Percentiles rank a stretch among this genome's conserved stretches.
Conservation (phyloP, 306 rosid species). For the Cucurbita argyrosperma region DNA sequence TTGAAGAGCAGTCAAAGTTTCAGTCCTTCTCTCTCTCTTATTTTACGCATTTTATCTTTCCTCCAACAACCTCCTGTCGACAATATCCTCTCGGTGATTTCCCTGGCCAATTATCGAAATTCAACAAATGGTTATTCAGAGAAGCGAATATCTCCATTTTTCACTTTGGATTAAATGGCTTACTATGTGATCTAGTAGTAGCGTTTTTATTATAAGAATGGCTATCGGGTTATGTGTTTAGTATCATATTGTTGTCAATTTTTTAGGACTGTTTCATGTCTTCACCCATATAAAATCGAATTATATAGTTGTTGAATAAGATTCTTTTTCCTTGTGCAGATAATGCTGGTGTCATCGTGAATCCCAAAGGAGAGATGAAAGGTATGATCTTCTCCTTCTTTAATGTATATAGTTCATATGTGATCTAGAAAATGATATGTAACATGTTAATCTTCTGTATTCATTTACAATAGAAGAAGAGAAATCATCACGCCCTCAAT, state of each 20-base stretch:
- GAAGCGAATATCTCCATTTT: not conserved
- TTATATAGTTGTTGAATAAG: not conserved
- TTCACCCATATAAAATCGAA: not conserved
- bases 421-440: not conserved
- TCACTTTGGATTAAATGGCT: not conserved
- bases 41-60: no score
- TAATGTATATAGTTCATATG: not conserved
- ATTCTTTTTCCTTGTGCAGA: not conserved
- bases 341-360: constrained; percentile 6
- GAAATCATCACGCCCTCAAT: not conserved
- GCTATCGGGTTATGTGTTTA: not conserved
- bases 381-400: not conserved
- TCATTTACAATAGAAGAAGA: not conserved
- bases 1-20: no score
- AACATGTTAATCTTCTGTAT: not conserved
- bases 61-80: no score
- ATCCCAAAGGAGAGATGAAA: constrained; percentile 14
- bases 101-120: no score
- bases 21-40: no score
- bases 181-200: not conserved
- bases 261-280: not conserved
- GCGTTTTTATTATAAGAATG: not conserved
- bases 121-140: not conserved
- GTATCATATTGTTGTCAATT: not conserved
- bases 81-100: no score